These are phyloP conservation scores for Candida coleopterorum DNA, from an alignment of 805 yeast genomes.

Conservation along the genomic window DNA sequence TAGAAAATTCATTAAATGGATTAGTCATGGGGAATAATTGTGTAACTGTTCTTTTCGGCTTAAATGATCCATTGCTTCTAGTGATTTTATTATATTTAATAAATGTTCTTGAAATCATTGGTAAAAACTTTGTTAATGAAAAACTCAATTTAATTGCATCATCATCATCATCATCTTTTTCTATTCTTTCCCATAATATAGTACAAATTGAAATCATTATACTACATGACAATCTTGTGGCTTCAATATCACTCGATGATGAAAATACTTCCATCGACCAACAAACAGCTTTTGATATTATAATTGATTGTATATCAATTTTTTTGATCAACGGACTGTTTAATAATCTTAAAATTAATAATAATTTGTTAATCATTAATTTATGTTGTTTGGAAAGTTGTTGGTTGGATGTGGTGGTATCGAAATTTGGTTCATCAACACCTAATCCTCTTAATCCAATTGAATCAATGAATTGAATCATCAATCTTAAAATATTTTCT, in stretches of 20 bases:
- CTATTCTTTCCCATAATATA: constrained; percentile 30
- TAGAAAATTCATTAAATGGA: constrained; percentile 61
- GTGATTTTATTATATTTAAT: constrained; percentile 49
- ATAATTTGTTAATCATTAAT: constrained; percentile 51
- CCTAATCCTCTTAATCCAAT: constrained; percentile 57
- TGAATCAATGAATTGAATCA: constrained; percentile 45
- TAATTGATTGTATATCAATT: constrained; percentile 25
- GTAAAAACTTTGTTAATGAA: constrained; percentile 48
- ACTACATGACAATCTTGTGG: constrained; percentile 60
- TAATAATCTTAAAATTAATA: constrained; percentile 54
- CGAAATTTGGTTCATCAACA: constrained; percentile 27
- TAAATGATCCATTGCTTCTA: constrained; percentile 42
- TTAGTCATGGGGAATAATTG: constrained; percentile 61
- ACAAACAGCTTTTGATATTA: constrained; percentile 44
- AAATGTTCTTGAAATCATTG: constrained; percentile 49
- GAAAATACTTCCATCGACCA: constrained; percentile 58
- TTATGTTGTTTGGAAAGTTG: constrained; percentile 42
- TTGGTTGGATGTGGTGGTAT: not conserved
- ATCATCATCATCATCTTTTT: constrained; percentile 19
- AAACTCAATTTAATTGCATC: constrained; percentile 38
- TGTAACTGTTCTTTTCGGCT: constrained; percentile 61
- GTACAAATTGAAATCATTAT: constrained; percentile 48
- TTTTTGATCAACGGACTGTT: constrained; percentile 32
- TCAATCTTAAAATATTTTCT: constrained; percentile 35
- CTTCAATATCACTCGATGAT: constrained; percentile 50